Base-by-base conservation (phyloP, 176 grass and related monocot genomes). In the Oryza punctata region DNA sequence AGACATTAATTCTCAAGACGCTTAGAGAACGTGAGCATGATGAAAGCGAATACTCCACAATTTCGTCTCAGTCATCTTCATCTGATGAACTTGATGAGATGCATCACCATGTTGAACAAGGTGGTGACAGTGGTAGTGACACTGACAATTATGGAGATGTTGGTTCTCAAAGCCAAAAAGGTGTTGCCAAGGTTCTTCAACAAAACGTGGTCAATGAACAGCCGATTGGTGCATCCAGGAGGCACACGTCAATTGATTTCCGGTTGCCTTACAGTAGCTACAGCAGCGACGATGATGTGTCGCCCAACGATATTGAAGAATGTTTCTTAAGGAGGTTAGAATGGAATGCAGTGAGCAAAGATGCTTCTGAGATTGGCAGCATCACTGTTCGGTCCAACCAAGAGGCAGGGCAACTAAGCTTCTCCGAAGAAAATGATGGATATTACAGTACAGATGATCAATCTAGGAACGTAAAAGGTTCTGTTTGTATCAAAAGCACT, bases 321-420 rank as follows among this genome's bases (percentile, higher is more conserved):
- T 88, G 88, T 85, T 93, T 91, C 82, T 47, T 96, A 76, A 91
- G 89, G 78, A 89, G 75, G 82, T 46, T 91, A 69, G 90, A 95
- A 73, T 90, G 76, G 72, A 88, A 90, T 59, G 68, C 57, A 14
- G 47, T 54, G 25, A 72, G 45, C 14, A 64, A 73, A 67, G 61
- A 16, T n/a, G 59, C 27, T 16, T 61, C n/a, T 57, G 83, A 82
- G 2, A 7, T 75, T 5, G 24, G 29, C 23, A 44, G 72, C 72
- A 82, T 21, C 16, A 45, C 52, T 27, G 25, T 65, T 67, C 5
- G 66, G 59, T 73, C 43, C 67, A 77, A 65, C 46, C 35, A 85
- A 64, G 66, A 59, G 33, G 54, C 40, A 10, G 44, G 44, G 26
- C 27, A 44, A 15, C 26, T 59, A 12, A 82, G 59, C 59, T 78